These are phyloP conservation scores for Tolypocladium tundrense DNA, from an alignment of 2,329 filamentous ascomycete species.

Conservation along the genomic window DNA sequence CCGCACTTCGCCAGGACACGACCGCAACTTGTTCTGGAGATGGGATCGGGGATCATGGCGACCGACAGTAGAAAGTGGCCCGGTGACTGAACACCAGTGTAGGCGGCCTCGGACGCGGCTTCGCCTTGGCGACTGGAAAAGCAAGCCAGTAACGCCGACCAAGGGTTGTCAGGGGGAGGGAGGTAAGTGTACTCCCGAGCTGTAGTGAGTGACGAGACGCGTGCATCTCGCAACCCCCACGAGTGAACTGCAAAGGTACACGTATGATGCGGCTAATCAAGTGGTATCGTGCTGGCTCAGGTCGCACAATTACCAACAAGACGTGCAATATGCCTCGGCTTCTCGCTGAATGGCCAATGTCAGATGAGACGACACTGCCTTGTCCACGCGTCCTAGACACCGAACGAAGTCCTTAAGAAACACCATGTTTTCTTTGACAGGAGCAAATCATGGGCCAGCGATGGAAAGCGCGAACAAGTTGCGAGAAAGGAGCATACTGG, in stretches of 20 bases:
- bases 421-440: background rate
- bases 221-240: background rate
- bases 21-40: background rate
- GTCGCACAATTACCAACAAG: background rate
- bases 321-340: background rate
- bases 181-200: background rate
- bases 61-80: background rate
- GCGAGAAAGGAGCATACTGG: background rate
- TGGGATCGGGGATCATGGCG: background rate
- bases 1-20: background rate
- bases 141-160: background rate
- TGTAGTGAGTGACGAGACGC: background rate
- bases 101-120: background rate
- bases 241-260: background rate
- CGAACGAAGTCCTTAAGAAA: too few species aligned
- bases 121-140: background rate
- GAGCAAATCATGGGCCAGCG: background rate
- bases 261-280: background rate
- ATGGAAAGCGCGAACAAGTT: background rate
- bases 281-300: background rate
- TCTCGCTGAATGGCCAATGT: too few species aligned
- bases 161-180: background rate
- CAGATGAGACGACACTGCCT: too few species aligned
- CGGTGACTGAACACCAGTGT: background rate
- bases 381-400: too few species aligned